Base-by-base conservation (phyloP, 768 basidiomycete genomes). In the Lyophyllum semitale region DNA sequence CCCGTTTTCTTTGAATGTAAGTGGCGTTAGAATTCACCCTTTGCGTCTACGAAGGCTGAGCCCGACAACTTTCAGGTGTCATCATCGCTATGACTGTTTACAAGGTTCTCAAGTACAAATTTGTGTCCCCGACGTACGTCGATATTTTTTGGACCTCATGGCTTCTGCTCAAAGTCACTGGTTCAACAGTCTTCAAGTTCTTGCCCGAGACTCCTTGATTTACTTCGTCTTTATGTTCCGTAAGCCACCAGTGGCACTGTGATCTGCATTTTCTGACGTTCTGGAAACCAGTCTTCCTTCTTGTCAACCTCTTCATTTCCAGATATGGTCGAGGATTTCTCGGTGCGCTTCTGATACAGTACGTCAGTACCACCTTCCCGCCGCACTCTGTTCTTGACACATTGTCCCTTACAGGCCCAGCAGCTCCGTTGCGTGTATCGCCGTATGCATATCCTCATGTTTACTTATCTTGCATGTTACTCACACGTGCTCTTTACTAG, bases 121-220 rank as follows among this genome's bases (percentile, higher is more conserved):
- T 33, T 9, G 30, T 59, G 2, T 57, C 54, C 6, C 42, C 57
- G 12, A 63, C 60, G 59, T 65, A 47, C 8, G 57, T 60, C 12
- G 40, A 11, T 50, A 23, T 27, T 32, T 7, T 44, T 37, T 25
- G 11, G 4, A 37, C 8, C 27, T 27, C 4, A 43, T 30, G 11
- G 30, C 11, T 13, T 20, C n/a, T 38, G 3, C n/a, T 22, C 3
- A 35, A 18, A 18, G 6, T 20, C 7, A 1, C 26, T 33, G 26
- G 18, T 22, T 22, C 25, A 20, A 22, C 33, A 59, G 58, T 5
- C 46, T 60, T 1, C 33, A 27, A 15, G 47, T 66, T 32, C 57
- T 66, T 9, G 63, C 65, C 17, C 58, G 64, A 29, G 66, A 68
- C 46, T 68, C 66, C 1, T 46, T 66, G 15, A 40, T 62, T 15